phyloP scores from a whole-genome alignment of 2,329 filamentous ascomycete genomes.

The Nemania sp. region DNA sequence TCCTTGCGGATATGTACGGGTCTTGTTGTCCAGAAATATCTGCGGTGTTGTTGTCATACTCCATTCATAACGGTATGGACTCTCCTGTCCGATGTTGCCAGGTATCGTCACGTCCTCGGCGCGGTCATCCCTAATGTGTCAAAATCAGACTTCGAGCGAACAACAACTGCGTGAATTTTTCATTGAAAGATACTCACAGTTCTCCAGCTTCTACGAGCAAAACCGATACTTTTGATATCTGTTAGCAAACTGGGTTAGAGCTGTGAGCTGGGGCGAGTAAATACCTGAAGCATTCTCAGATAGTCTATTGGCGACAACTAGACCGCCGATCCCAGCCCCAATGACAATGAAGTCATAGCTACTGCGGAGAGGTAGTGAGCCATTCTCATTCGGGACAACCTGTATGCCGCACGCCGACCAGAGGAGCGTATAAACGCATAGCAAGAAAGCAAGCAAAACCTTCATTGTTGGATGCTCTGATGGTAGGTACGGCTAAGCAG shows the following conservation, averaged over 20 bases:
- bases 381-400: slow-evolving; percentile 16
- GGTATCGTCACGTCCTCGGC: slow-evolving; percentile 34
- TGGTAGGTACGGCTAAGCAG: background rate
- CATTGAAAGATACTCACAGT: slow-evolving; percentile 33
- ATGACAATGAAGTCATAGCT: slow-evolving; percentile 36
- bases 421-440: slow-evolving; percentile 19
- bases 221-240: slow-evolving; percentile 29
- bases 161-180: too few relatives aligned
- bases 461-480: background rate
- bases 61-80: slow-evolving; percentile 36
- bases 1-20: slow-evolving; percentile 43
- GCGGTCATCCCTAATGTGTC: slow-evolving; percentile 31
- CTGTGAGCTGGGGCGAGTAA: background rate
- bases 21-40: slow-evolving; percentile 40
- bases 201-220: slow-evolving; percentile 35
- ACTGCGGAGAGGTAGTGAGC: slow-evolving; percentile 17
- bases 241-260: slow-evolving; percentile 15
- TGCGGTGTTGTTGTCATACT: slow-evolving; percentile 39
- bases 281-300: slow-evolving; percentile 31
- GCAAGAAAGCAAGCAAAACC: background rate
- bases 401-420: slow-evolving; percentile 16
- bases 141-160: background rate
- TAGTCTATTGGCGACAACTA: slow-evolving; percentile 35
- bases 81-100: slow-evolving; percentile 32
- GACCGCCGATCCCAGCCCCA: slow-evolving; percentile 35